Percentiles rank a stretch among this genome's conserved stretches.
phyloP scores from a whole-genome alignment of 371 early-diverging fungal species.

The Mucor indicus region DNA sequence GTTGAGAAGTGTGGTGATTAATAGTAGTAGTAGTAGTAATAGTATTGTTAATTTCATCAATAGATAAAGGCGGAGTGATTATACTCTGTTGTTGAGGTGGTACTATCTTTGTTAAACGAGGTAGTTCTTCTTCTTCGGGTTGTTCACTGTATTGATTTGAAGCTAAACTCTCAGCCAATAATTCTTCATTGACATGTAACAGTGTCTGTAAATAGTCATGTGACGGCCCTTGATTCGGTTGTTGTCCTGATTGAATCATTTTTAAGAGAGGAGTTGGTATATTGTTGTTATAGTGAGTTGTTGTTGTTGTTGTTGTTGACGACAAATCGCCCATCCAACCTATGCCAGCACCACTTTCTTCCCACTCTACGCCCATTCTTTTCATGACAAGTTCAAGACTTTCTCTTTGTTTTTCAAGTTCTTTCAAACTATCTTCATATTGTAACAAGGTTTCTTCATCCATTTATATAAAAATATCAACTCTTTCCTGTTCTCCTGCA shows the following conservation, averaged over 20 bases:
- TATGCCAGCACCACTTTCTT: slow-evolving; percentile 47
- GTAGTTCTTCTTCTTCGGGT: no score
- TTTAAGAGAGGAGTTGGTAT: neutral
- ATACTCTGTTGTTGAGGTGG: no score
- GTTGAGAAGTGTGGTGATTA: no score
- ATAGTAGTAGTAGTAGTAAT: no score
- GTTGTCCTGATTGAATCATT: slow-evolving; percentile 2
- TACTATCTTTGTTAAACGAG: no score
- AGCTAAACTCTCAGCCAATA: slow-evolving; percentile 19
- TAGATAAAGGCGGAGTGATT: no score
- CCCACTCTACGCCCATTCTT: slow-evolving; percentile 49
- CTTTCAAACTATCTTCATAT: slow-evolving; percentile 39
- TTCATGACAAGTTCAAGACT: slow-evolving; percentile 38
- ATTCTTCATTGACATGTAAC: slow-evolving; percentile 18
- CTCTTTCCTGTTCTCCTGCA: no score
- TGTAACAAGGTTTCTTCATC: slow-evolving; percentile 28
- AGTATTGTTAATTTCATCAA: neutral
- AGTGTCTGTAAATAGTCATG: slow-evolving; percentile 19
- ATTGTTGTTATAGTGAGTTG: neutral
- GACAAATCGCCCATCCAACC: slow-evolving; percentile 31
- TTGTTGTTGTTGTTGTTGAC: neutral
- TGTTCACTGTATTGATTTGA: no score
- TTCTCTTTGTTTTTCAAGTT: slow-evolving; percentile 36
- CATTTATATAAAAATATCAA: no score
- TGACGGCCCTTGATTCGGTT: slow-evolving; percentile 2